Conservation (phyloP, 2,329 filamentous ascomycete species). For the Talaromyces sp. region DNA sequence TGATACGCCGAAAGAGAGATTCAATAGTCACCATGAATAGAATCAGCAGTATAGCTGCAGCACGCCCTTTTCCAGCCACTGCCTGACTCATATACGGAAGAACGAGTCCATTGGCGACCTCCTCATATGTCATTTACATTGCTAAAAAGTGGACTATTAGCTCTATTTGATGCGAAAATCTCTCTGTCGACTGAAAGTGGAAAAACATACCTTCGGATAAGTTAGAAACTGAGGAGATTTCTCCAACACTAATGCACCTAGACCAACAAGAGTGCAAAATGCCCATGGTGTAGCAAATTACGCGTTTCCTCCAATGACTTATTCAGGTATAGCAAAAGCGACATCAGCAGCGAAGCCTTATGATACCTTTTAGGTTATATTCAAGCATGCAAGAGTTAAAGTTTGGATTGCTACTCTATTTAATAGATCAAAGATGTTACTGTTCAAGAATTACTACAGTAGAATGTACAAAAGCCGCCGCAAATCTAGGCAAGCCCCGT, state of each 20-base stretch:
- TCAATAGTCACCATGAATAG: too few species aligned
- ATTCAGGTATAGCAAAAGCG: not conserved
- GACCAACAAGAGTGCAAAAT: not conserved
- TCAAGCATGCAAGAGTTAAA: not conserved
- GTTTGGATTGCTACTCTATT: not conserved
- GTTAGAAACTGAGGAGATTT: not conserved
- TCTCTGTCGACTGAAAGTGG: not conserved
- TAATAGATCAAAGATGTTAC: not conserved
- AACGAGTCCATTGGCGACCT: not conserved
- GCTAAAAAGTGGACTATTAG: not conserved
- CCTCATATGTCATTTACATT: not conserved
- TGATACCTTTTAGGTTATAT: not conserved
- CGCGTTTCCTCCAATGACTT: not conserved
- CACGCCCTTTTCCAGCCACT: not conserved
- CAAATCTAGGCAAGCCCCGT: conserved; percentile 43
- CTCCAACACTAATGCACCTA: not conserved
- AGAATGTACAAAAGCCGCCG: not conserved
- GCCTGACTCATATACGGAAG: not conserved
- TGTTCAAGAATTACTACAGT: not conserved
- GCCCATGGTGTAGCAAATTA: not conserved
- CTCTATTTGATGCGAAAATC: not conserved
- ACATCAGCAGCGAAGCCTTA: not conserved
- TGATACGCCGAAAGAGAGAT: too few species aligned
- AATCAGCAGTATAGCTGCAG: not conserved
- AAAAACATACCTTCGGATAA: not conserved